Conservation (phyloP, 352 stramenopile genomes). For the Pythium periplocum region DNA sequence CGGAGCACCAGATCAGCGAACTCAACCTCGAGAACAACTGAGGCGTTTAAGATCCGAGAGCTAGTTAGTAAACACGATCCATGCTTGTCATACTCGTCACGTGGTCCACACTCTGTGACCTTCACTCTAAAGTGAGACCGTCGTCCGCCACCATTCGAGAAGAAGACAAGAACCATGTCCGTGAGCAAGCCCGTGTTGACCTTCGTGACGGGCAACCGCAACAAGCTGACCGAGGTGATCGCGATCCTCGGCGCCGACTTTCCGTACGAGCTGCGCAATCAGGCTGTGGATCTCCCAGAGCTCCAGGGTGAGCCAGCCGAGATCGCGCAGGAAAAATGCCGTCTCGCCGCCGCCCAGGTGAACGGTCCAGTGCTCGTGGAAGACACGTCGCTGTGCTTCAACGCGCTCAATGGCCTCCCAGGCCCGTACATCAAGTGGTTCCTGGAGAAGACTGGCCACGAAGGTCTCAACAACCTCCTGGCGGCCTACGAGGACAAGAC, state of each 20-base stretch:
- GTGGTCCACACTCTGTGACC: too few relatives aligned
- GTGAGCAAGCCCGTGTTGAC: slow-evolving; percentile 42
- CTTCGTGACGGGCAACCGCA: slow-evolving; percentile 85
- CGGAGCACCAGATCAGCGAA: slow-evolving; percentile 65
- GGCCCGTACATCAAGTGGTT: slow-evolving; percentile 99
- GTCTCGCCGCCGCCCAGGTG: slow-evolving; percentile 81
- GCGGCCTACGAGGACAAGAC: slow-evolving; percentile 92
- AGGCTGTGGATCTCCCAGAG: slow-evolving; percentile 95
- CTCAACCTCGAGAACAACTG: slow-evolving; percentile 53
- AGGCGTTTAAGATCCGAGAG: background rate
- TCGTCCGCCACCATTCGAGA: too few relatives aligned
- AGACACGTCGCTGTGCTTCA: slow-evolving; percentile 97
- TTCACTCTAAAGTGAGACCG: too few relatives aligned
- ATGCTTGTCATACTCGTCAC: too few relatives aligned
- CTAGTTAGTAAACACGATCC: too few relatives aligned
- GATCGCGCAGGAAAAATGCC: slow-evolving; percentile 94
- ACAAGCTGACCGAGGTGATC: slow-evolving; percentile 80
- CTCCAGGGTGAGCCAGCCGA: slow-evolving; percentile 95
- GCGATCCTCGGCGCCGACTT: slow-evolving; percentile 84
- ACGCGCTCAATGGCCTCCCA: slow-evolving; percentile 91
- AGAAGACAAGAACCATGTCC: too few relatives aligned
- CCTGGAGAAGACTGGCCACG: slow-evolving; percentile 93
- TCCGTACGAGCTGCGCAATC: slow-evolving; percentile 89
- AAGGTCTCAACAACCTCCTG: slow-evolving; percentile 93
- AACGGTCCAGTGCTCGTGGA: slow-evolving; percentile 92